Base-by-base conservation (phyloP, 352 stramenopile species). In the Globisporangium cylindrosporum region DNA sequence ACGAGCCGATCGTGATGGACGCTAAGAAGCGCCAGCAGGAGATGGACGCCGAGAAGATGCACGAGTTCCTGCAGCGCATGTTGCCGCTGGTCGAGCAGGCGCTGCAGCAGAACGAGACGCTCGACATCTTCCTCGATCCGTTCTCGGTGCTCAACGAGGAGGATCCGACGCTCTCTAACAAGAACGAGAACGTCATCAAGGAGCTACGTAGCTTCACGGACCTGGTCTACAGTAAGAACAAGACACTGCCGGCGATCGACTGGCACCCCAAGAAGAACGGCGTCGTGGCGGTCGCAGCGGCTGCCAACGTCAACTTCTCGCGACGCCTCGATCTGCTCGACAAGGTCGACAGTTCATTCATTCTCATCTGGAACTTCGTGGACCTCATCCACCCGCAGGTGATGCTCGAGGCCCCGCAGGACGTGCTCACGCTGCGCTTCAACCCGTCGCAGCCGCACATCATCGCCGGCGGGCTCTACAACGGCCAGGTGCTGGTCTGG, bases 291-390 rank as follows among this genome's bases (percentile, higher is more conserved):
- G 91, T 97, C 12, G 88, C 89, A 8, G 89, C 91, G 0, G 82
- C 89, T 10, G 85, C 92, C 10, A 98, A 96, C 54, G 79, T 95
- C 9, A 92, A 76, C 10, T 97, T 97, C 63, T 79, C 92, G 29
- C 81, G 94, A 62, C 85, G 91, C 10, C 80, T 97, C 3, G 84
- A 97, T 38, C 60, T 90, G 41, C 71, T 91, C 20, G 80, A 90
- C 61, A 89, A 85, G 54, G 81, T 88, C 18, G 81, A 97, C 64
- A 93, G 81, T 49, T 95, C 92, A 9, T 98, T 92, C 73, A 89
- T 98, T 41, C 71, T 98, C 34, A 81, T 98, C 48, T 98, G 93
- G 94, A 97, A 98, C 68, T 98, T 98, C 68, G 80, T 88, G 5
- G 91, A 98, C 66, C 79, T 98, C n/a, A 98, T 98, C 54, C 90